Base-by-base conservation (phyloP, 306 rosid species). In the Calophaca sinica region DNA sequence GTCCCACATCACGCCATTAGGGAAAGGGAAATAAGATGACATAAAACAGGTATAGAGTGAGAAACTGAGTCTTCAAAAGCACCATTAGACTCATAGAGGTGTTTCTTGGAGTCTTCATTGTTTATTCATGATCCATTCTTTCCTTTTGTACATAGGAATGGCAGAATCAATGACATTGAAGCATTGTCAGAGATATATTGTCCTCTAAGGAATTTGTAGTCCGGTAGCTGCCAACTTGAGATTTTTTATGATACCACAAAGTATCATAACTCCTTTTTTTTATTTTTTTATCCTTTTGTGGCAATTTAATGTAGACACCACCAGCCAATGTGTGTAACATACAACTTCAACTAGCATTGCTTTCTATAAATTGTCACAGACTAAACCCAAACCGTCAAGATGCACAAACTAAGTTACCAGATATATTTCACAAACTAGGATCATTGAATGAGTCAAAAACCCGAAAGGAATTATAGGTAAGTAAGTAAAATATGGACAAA, bases 1-100 rank as follows among this genome's bases (percentile, higher is more conserved):
- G 98, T 79, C 99, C 97, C 44, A 90, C 93, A 0, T 74, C 97
- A 1, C 89, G 97, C 74, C 96, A 92, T 83, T 93, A 82, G 81
- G 13, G 5, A 5, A 80, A 46, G 69, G 29, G 62, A 29, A 75
- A 59, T 48, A 73, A 59, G 15, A 13, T 51, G 5, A 14, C 6
- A 38, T 74, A 38, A 50, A 53, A 74, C 59, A 73, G 55, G 14
- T 31, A 45, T 70, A 35, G 70, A 51, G 9, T 14, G 54, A 59
- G 44, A 33, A 62, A 64, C 64, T 70, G 68, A 76, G 78, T 75
- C 73, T 71, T 75, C 72, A 62, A 14, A 67, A 68, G 68, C 74
- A 45, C 62, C 39, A 48, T 48, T 76, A 61, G 84, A 73, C 45
- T 41, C 73, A 29, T 28, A 60, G 42, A 39, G 72, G 76, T 79